Conservation (phyloP, 768 basidiomycete species). For the Chalciporus chontae region DNA sequence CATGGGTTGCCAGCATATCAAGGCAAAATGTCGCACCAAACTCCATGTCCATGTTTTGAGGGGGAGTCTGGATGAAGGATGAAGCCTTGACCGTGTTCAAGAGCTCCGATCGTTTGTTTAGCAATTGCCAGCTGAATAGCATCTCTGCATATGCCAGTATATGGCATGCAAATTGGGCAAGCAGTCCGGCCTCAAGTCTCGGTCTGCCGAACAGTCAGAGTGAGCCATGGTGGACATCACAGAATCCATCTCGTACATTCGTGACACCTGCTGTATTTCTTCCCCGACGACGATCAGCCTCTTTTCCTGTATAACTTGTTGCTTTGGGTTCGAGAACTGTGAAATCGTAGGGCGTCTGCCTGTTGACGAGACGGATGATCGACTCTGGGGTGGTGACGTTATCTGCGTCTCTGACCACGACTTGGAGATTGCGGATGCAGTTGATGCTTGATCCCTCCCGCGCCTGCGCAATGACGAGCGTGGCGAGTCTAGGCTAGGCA, state of each 20-base stretch:
- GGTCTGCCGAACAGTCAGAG: slow-evolving; percentile 5
- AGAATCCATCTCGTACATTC: slow-evolving; percentile 8
- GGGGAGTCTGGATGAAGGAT: slow-evolving; percentile 19
- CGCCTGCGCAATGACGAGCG: slow-evolving; percentile 27
- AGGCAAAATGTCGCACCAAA: slow-evolving; percentile 19
- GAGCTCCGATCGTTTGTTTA: slow-evolving; percentile 69
- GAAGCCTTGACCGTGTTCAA: slow-evolving; percentile 56
- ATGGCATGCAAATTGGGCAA: slow-evolving; percentile 49
- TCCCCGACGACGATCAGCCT: slow-evolving; percentile 37
- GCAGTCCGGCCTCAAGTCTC: slow-evolving; percentile 22
- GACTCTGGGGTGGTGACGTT: slow-evolving; percentile 18
- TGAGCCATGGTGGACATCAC: neutral
- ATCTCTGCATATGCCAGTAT: slow-evolving; percentile 72
- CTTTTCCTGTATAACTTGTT: slow-evolving; percentile 32
- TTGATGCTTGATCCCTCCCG: slow-evolving; percentile 26
- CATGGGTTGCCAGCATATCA: neutral
- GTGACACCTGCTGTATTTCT: slow-evolving; percentile 11
- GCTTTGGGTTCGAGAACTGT: slow-evolving; percentile 35
- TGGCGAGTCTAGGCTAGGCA: slow-evolving; percentile 28
- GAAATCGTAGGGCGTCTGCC: slow-evolving; percentile 40
- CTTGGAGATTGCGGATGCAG: slow-evolving; percentile 40
- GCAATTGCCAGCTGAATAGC: slow-evolving; percentile 68
- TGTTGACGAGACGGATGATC: slow-evolving; percentile 42
- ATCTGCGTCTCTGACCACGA: slow-evolving; percentile 55
- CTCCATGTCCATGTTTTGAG: slow-evolving; percentile 34